Base-by-base conservation (phyloP, 2,329 filamentous ascomycete genomes). In the Paecilomyces sp. region DNA sequence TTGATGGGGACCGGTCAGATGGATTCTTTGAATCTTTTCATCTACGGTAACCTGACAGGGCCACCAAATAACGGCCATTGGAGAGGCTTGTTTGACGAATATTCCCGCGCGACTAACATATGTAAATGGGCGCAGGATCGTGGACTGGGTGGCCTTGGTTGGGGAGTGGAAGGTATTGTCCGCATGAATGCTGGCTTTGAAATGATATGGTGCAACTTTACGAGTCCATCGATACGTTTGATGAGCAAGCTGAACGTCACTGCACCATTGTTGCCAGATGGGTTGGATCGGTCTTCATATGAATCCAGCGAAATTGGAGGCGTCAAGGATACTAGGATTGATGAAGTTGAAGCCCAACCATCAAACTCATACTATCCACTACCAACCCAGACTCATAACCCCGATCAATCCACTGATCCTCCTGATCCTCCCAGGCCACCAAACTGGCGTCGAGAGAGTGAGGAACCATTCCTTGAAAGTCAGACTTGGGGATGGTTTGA, bases 171-270 rank as follows among this genome's bases (percentile, higher is more conserved):
- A 64, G 80, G 78, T 1, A 69, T 81, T 36, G 75, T 82, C 51
- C 73, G 80, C 59, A 82, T 82, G 79, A 81, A 82, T 64, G 77
- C 79, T 12, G 80, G 78, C 3, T 82, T 82, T 60, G 79, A 82
- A 68, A 68, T 81, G 65, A 80, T 81, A n/a, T 81, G 79, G 79
- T 82, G 80, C 63, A 73, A 81, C 60, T 82, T 82, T 57, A 67
- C 71, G 25, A 78, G 77, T 58, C 74, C 74, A 9, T 79, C 75
- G 18, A 63, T 81, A 57, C 68, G 74, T 57, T 62, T 82, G 55
- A 67, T 81, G 24, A 77, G 72, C 52, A 74, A 76, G 59, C 61
- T 80, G 15, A 81, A 82, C 62, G 74, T 81, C 2, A 80, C 79
- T 24, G 77, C 75, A 15, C 80, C 80, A 25, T 67, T 77, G 36